A percentile compares a stretch with the other conserved stretches of the same genome.
These are phyloP conservation scores for Vigna reflexopilosa DNA, from an alignment of 306 rosid species.

Conservation along the genomic window DNA sequence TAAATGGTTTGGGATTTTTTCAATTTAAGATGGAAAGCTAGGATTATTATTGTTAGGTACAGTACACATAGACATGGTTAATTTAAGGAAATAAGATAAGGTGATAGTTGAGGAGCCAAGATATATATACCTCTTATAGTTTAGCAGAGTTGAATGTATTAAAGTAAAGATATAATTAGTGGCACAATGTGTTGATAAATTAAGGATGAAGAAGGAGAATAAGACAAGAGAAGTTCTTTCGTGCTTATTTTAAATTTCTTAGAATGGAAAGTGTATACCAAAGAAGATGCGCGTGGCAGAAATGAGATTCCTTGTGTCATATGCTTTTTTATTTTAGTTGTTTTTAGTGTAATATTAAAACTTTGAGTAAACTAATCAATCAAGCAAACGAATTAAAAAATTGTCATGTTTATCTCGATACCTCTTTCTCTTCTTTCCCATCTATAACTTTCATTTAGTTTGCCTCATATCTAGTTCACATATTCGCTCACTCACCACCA, in stretches of 20 bases:
- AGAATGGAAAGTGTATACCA: constrained; percentile 23
- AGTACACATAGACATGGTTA: background rate
- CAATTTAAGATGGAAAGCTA: background rate
- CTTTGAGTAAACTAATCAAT: constrained; percentile 27
- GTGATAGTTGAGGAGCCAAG: no score
- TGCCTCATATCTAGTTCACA: no score
- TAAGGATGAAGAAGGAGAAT: constrained; percentile 56
- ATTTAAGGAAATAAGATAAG: constrained; percentile 39
- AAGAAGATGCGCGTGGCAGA: constrained; percentile 56
- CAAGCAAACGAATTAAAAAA: background rate
- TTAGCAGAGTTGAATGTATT: constrained; percentile 15
- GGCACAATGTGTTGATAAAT: constrained; percentile 12
- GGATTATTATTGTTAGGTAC: constrained; percentile 5
- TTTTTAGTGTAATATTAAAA: background rate
- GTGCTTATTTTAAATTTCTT: background rate
- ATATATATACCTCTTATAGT: constrained; percentile 6
- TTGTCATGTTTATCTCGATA: no score
- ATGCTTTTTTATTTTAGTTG: constrained; percentile 43
- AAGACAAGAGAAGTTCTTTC: background rate
- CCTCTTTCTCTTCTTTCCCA: no score
- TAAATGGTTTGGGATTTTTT: background rate
- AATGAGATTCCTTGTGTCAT: constrained; percentile 46
- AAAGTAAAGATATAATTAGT: constrained; percentile 15
- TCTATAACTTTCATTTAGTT: no score
- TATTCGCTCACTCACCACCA: no score